Evolutionary conservation across 2,329 filamentous ascomycete genomes (phyloP), one percentile per base, ranked within the genome.

Genomic region (Penicillium verrucosum): DNA sequence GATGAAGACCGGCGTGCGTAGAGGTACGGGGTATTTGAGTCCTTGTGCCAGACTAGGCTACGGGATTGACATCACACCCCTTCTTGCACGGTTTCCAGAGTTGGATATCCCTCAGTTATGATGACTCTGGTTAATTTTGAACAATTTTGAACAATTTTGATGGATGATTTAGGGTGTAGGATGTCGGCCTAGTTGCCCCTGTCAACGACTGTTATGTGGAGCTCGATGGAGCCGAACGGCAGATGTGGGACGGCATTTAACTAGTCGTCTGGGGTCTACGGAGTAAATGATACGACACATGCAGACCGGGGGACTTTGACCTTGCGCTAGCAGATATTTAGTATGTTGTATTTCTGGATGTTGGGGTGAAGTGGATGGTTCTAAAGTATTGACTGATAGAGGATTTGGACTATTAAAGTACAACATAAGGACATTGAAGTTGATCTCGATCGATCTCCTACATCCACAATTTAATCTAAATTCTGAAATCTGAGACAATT

Each of bases 51-150:
- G 18, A 40, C 37, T 4, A 40, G 37, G 37, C 37, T 40, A 40
- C 21, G 21, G 21, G 21, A 21, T 21, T 21, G 21, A 21, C 3
- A 90, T 95, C 59, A 96, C 91, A 29, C 91, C 91, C 1, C 65
- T 94, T n/a, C 30, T 51, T 16, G 46, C 32, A 36, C 52, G 90
- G 64, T 79, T 85, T n/a, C 77, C 75, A 0, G 72, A 81, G 6
- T 68, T 90, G 1, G 71, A 78, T 56, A 60, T 75, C 5, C 64
- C 70, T 1, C 68, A 70, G 4, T 68, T 94, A 37, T 74, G 66
- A 27, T 68, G 94, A 5, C 77, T 91, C 1, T 95, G 90, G 91
- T 86, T 11, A 32, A 32, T 14, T 11, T 11, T 11, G 30, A 12
- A 12, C 84, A 1, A 63, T 92, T 4, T 77, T 81, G 6, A 25